Evolutionary conservation across 2,329 filamentous ascomycete species (phyloP), one percentile per base, ranked within the genome.

Genomic region (Aspergillus puulaauensis): DNA sequence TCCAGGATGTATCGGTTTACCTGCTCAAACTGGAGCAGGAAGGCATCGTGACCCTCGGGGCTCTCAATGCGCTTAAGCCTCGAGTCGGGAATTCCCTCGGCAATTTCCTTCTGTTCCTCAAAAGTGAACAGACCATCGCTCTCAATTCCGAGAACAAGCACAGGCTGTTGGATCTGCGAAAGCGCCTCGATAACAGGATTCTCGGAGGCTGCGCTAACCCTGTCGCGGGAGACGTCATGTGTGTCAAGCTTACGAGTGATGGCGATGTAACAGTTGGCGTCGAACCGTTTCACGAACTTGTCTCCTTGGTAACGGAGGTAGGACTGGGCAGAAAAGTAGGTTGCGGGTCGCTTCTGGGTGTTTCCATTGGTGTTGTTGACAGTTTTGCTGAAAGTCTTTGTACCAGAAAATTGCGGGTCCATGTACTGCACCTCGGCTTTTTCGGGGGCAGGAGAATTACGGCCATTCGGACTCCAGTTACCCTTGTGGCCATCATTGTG

Each of bases 211-310:
- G 72, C 65, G 19, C 74, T 67, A 17, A 77, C 79, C 5, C 93
- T 88, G 70, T 88, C 85, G 24, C 93, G 86, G 14, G 92, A 96
- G 24, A 99, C 86, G 72, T 99, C 95, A 75, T 99, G 95, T 0
- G 95, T 98, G 73, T 99, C 95, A 15, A 99, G 85, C 76, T 99
- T 99, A 68, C 95, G 89, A 4, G 95, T 98, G 75, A 99, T 97
- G 65, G 95, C 93, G 66, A 99, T 98, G 79, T 99, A 99, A 79
- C 95, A 99, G 75, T 99, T 99, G 68, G 92, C 91, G 75, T 99
- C 95, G 74, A 98, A 99, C 9, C 95, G 90, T 74, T 90, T 92
- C 67, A 98, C 95, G 68, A 99, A 99, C 75, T 99, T 99, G 67
- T 89, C 85, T 56, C 92, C 93, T 76, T 99, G 95, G 75, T 99